Evolutionary conservation across 2,329 filamentous ascomycete species (phyloP), one percentile per base, ranked within the genome.

Genomic region (Sclerotinia borealis): DNA sequence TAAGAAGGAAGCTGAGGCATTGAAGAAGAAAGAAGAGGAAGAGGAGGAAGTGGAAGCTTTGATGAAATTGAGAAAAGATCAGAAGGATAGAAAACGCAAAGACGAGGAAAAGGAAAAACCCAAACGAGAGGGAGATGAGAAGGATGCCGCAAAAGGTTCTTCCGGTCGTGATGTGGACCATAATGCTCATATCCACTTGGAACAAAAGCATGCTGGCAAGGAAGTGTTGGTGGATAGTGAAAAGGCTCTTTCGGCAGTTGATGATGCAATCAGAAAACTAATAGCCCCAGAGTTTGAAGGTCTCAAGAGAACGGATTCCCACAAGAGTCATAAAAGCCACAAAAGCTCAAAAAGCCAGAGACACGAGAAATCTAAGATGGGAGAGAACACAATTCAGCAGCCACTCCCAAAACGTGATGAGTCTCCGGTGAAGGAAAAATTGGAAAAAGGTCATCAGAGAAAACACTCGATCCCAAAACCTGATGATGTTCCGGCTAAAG

Each of bases 21-120:
- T 62, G 31, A 62, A 62, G 50, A 55, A 37, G n/a, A 62, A 62
- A 37, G 59, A 62, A 36, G 59, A 62, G 15, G 59, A 62, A 8
- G 59, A 55, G 22, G 59, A 62, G 19, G 59, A 62, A 36, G 27
- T 62, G 49, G 50, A 62, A 49, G 59, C 59, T 15, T 56, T 62
- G 17, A 62, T 17, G 13, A 56, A 55, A 47, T 56, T 62, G n/a
- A 62, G 59, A 25, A 56, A 56, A 22, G 59, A 43, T 1, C 49
- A 62, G 27, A 62, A 56, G 34, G 59, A 62, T 10, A 62, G 51
- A 22, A 62, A 56, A 47, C 59, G 59, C 41, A 62, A 62, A 29
- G 59, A 62, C 5, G 59, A 62, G n/a, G 59, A 61, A 52, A 61
- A 61, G n/a, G 59, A 52, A n/a, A 61, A 41, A 29, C 36, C 34